Conservation (phyloP, 176 grass and related monocot genomes). For the Tuctoria greenei region DNA sequence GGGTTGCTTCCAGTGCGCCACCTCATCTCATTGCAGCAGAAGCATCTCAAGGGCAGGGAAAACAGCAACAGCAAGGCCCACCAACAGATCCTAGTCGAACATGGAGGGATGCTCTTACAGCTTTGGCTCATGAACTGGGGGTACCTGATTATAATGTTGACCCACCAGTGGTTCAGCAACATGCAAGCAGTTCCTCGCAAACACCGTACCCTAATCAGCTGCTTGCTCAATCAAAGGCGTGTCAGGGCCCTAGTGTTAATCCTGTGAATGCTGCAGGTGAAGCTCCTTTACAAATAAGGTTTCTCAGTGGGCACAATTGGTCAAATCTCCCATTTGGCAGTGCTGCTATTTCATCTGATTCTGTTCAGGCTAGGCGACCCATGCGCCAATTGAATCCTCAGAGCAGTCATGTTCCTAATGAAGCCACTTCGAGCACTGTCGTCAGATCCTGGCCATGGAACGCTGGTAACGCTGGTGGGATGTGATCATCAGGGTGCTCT, state of each 20-base stretch:
- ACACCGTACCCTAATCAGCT: not conserved
- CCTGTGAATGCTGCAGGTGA: not conserved
- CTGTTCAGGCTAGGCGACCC: not conserved
- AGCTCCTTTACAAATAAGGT: not conserved
- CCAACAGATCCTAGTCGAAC: not conserved
- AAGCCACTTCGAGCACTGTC: not conserved
- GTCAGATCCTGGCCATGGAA: not conserved
- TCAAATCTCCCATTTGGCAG: not conserved
- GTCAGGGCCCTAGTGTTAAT: not conserved
- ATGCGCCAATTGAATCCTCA: constrained; percentile 16
- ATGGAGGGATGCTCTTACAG: constrained; percentile 41
- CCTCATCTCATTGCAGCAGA: constrained; percentile 2
- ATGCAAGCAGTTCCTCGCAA: constrained; percentile 14
- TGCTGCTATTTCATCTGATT: not conserved
- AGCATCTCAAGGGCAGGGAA: constrained; percentile 19
- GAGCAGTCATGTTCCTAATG: constrained; percentile 13
- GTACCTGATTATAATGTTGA: constrained; percentile 40
- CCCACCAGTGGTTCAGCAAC: constrained; percentile 24
- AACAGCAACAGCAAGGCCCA: not conserved
- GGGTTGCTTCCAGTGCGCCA: not conserved
- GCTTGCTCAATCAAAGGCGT: not conserved
- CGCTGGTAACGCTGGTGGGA: constrained; percentile 15
- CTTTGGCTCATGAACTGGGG: constrained; percentile 52
- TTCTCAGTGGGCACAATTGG: not conserved
- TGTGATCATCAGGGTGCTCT: not conserved